phyloP scores from a whole-genome alignment of 805 yeast genomes.

The Nakazawaea populi region DNA sequence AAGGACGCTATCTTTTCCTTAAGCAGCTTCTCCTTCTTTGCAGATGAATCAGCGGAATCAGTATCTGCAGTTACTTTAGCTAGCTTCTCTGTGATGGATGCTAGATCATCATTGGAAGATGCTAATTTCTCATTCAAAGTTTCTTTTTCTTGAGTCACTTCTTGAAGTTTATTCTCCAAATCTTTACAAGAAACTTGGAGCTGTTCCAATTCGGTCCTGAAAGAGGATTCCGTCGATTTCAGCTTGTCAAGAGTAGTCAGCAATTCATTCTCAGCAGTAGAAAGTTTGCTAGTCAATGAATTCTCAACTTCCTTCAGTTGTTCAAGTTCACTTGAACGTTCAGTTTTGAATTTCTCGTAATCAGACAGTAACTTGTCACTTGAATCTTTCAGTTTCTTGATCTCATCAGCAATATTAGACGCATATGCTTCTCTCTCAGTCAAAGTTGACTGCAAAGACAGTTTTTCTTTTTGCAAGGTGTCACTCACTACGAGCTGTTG shows the following conservation, averaged over 20 bases:
- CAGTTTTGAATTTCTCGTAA: not conserved
- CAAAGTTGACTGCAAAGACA: not conserved
- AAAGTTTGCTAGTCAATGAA: not conserved
- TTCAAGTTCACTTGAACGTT: slow-evolving; percentile 6
- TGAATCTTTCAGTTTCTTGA: slow-evolving; percentile 6
- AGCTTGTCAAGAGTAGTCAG: not conserved
- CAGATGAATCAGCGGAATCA: too few relatives aligned
- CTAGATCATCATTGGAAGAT: too few relatives aligned
- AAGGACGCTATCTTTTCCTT: not conserved
- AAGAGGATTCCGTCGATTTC: not conserved
- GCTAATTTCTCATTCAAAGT: not conserved
- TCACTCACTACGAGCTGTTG: slow-evolving; percentile 5
- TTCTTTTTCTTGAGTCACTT: not conserved
- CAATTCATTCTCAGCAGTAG: not conserved
- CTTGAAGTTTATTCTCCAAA: not conserved
- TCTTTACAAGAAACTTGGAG: not conserved
- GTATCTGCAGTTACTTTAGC: not conserved
- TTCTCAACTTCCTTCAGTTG: not conserved
- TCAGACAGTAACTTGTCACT: not conserved
- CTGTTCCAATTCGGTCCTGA: not conserved
- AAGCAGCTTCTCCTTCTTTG: not conserved
- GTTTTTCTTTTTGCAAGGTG: not conserved
- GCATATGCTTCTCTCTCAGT: slow-evolving; percentile 5
- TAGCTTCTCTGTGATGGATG: not conserved
- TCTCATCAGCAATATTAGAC: slow-evolving; percentile 3